Evolutionary conservation across 179 eudicot genomes (phyloP), one percentile per base, ranked within the genome.

Genomic region (Beta corolliflora): DNA sequence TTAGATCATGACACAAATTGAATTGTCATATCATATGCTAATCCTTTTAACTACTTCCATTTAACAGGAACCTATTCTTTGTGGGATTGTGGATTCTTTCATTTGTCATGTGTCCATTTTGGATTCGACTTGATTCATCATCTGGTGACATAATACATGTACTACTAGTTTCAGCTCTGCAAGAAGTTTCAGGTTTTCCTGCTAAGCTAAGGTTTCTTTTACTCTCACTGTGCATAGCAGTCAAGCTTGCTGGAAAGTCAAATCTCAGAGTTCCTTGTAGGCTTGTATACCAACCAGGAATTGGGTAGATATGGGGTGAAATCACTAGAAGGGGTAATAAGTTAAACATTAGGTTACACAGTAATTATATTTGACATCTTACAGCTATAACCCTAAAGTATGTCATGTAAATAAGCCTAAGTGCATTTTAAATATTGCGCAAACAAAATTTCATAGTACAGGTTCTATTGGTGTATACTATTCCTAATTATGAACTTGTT

Each of bases 11-110:
- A 56, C 29, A 59, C 19, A 44, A 12, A 36, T 44, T 68, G 15
- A n/a, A 36, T 44, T 68, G 15, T 66, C 53, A 13, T 52, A 54
- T 53, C 36, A 54, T 78, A 44, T 55, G 69, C 60, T 80, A 77
- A 13, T 5, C 50, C 3, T 9, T 46, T 5, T 7, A 3, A 19
- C 18, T 68, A 23, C 55, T 61, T 79, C 41, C 8, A 4, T 71
- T 54, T 54, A 64, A 71, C 81, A 84, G 83, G 83, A 84, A n/a
- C 76, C 29, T 75, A 9, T 55, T 71, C 52, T 54, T 29, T 67
- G 79, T 46, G 59, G 59, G 31, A 23, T 63, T 31, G 29, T 50
- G 77, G 25, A 71, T 56, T 21, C 44, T 23, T 80, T 18, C 76
- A 31, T 55, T 25, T 52, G 36, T 41, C n/a, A 23, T 12, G 63